Conservation (phyloP, 2,329 filamentous ascomycete species). For the Fonsecaea pedrosoi region DNA sequence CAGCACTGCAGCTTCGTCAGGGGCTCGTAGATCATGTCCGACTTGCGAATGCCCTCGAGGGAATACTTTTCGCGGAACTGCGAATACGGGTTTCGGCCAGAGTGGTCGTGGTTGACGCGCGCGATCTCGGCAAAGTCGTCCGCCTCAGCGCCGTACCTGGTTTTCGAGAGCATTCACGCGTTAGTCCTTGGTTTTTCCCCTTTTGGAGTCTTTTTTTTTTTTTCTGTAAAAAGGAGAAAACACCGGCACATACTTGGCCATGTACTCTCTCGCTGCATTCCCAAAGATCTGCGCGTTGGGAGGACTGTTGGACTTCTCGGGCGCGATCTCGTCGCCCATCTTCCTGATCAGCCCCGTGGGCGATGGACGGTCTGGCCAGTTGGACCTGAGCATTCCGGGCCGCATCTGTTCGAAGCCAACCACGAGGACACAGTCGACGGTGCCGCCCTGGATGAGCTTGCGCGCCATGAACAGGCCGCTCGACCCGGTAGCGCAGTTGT, state of each 20-base stretch:
- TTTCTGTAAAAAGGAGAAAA: too few relatives aligned
- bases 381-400: constrained; percentile 77
- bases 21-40: constrained; percentile 65
- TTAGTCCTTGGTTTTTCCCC: too few relatives aligned
- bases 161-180: too few relatives aligned
- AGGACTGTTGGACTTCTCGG: constrained; percentile 69
- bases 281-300: constrained; percentile 45
- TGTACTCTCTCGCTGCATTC: constrained; percentile 9
- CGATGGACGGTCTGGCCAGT: constrained; percentile 82
- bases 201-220: too few relatives aligned
- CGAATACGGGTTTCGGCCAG: constrained; percentile 92
- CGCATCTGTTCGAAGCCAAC: constrained; percentile 99
- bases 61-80: constrained; percentile 67
- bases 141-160: not conserved
- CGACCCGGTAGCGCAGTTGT: constrained; percentile 93
- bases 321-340: constrained; percentile 67
- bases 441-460: constrained; percentile 77
- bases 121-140: constrained; percentile 72
- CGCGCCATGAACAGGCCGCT: constrained; percentile 84
- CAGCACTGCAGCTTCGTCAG: constrained; percentile 12
- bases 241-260: not conserved
- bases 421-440: constrained; percentile 84
- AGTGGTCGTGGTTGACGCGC: constrained; percentile 89
- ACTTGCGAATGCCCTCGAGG: not conserved
- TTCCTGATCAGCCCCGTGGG: constrained; percentile 72